Conservation (phyloP, 306 rosid genomes). For the Inga laurina region DNA sequence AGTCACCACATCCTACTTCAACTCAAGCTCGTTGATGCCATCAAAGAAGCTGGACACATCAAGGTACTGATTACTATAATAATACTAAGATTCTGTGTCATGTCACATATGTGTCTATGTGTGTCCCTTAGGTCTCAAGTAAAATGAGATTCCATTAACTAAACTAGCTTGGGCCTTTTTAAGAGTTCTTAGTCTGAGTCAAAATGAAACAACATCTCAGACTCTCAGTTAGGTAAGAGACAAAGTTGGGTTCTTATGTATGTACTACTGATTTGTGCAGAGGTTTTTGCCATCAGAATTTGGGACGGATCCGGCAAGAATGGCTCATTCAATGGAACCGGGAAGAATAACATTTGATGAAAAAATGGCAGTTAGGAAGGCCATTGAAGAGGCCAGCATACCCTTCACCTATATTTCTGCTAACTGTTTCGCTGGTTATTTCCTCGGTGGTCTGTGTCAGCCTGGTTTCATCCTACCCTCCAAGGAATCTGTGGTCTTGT, state of each 20-base stretch:
- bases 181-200: neutral
- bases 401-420: slow-evolving; percentile 75
- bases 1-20: slow-evolving; percentile 72
- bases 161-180: neutral
- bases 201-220: neutral
- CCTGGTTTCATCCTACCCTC: slow-evolving; percentile 58
- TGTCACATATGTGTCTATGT: too few relatives aligned
- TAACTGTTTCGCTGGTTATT: slow-evolving; percentile 72
- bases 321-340: slow-evolving; percentile 66
- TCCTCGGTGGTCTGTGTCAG: slow-evolving; percentile 70
- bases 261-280: slow-evolving; percentile 26
- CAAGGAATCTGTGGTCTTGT: slow-evolving; percentile 52
- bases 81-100: too few relatives aligned
- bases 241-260: too few relatives aligned
- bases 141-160: neutral
- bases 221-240: too few relatives aligned
- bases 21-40: slow-evolving; percentile 70
- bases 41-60: slow-evolving; percentile 69
- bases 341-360: slow-evolving; percentile 83
- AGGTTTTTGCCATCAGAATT: slow-evolving; percentile 80
- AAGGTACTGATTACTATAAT: slow-evolving; percentile 43
- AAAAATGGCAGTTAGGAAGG: slow-evolving; percentile 76
- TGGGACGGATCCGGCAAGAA: slow-evolving; percentile 72
- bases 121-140: neutral
- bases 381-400: slow-evolving; percentile 64